Percentiles rank a stretch among this genome's conserved stretches.
Evolutionary conservation across 176 grass and related monocot genomes (phyloP).

Genomic region (Rhynchospora breviuscula): DNA sequence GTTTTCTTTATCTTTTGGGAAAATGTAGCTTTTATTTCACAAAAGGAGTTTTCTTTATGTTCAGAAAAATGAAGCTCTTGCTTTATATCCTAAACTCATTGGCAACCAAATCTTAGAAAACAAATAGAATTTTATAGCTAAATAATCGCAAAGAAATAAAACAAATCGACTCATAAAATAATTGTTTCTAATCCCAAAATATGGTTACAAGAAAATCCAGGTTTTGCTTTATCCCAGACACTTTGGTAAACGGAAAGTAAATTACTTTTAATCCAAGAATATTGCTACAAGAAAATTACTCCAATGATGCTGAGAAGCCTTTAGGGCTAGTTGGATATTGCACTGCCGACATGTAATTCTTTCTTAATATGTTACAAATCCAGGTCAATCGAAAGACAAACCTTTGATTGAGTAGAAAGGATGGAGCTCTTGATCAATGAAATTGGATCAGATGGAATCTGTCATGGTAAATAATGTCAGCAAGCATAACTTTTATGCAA

Average conservation of each 20-base stretch:
- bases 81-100: background rate
- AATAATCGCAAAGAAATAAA: background rate
- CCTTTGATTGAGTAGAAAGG: slow-evolving; percentile 91
- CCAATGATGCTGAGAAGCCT: background rate
- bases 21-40: background rate
- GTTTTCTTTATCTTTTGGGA: slow-evolving; percentile 8
- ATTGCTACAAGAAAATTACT: background rate
- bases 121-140: background rate
- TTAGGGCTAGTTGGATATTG: background rate
- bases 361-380: background rate
- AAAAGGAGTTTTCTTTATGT: background rate
- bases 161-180: background rate
- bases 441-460: slow-evolving; percentile 82
- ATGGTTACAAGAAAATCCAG: background rate
- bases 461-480: slow-evolving; percentile 14
- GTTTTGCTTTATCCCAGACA: too few species aligned
- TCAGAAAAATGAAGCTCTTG: background rate
- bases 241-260: background rate
- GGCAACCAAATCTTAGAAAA: background rate
- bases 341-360: background rate
- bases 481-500: background rate
- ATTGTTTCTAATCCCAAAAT: background rate
- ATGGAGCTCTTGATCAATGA: slow-evolving; percentile 62
- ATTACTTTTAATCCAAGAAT: background rate
- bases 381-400: slow-evolving; percentile 20